These are phyloP conservation scores for Zygoascus biomembranicola DNA, from an alignment of 805 yeast genomes.

Conservation along the genomic window DNA sequence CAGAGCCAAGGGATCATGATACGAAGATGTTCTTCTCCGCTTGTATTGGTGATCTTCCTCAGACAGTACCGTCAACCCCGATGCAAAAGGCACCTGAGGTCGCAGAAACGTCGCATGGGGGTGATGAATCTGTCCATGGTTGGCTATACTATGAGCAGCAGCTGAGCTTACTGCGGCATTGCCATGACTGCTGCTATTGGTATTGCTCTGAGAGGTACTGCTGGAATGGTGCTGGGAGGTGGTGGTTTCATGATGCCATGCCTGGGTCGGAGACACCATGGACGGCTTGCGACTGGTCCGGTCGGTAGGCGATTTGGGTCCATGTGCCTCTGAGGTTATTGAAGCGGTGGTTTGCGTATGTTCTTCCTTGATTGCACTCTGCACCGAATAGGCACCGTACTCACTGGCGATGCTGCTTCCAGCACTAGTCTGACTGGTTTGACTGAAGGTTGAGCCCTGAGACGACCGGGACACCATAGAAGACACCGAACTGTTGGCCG, in stretches of 20 bases:
- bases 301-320: background rate
- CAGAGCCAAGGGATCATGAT: slow-evolving; percentile 17
- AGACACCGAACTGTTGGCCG: background rate
- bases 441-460: background rate
- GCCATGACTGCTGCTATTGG: background rate
- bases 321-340: background rate
- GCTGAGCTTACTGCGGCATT: background rate
- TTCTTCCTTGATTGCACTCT: background rate
- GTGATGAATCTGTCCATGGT: background rate
- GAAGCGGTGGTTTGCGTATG: background rate
- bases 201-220: background rate
- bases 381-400: background rate
- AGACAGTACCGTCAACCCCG: slow-evolving; percentile 3
- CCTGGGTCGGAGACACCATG: background rate
- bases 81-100: slow-evolving; percentile 4
- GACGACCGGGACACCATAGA: background rate
- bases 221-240: background rate
- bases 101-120: background rate
- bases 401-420: background rate
- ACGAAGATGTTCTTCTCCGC: slow-evolving; percentile 18
- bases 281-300: background rate
- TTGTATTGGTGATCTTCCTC: slow-evolving; percentile 13
- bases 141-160: background rate
- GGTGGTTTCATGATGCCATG: background rate
- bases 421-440: background rate